Base-by-base conservation (phyloP, 371 early-diverging fungal species). In the Entomophthora muscae region DNA sequence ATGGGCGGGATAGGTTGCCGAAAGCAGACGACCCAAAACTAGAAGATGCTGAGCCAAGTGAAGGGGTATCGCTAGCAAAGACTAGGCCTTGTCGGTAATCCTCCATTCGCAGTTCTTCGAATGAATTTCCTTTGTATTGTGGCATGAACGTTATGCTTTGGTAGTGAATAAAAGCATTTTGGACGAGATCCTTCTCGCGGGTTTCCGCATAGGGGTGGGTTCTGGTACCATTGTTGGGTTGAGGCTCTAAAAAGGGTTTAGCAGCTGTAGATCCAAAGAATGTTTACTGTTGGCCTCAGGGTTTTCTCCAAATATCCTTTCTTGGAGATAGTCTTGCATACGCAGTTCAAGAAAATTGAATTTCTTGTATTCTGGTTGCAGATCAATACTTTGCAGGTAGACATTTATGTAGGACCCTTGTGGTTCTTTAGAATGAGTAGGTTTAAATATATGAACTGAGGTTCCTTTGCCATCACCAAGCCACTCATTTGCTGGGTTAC, bases 21-120 rank as follows among this genome's bases (percentile, higher is more conserved):
- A n/a, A n/a, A 21, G 60, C 22, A 33, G 60, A 23, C 29, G 5
- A 17, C 29, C 10, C 57, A 24, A 26, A 29, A 29, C 10, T 17
- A 29, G 29, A 57, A 29, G 27, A 57, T 17, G 30, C 21, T 30
- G 26, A 27, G 12, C 10, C 24, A 57, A 57, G 30, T 21, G 13
- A 26, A 57, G 27, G 24, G 24, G 29, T 26, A 57, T 59, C 60
- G 5, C n/a, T 30, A 12, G 60, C n/a, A 21, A 59, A 59, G 23
- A n/a, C 30, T 33, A n/a, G n/a, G 3, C 33, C 33, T 26, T 29
- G 31, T 17, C n/a, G 33, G 23, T 59, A 59, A 33, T 59, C 60
- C n/a, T 32, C 22, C 60, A n/a, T 26, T 5, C 60, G 60, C 24
- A 59, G 30, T 42, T 59, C 60, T 23, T 59, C 60, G 21, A 59